Evolutionary conservation across 1,284 basidiomycete species (phyloP).

Genomic region (Gymnopus androsaceus): DNA sequence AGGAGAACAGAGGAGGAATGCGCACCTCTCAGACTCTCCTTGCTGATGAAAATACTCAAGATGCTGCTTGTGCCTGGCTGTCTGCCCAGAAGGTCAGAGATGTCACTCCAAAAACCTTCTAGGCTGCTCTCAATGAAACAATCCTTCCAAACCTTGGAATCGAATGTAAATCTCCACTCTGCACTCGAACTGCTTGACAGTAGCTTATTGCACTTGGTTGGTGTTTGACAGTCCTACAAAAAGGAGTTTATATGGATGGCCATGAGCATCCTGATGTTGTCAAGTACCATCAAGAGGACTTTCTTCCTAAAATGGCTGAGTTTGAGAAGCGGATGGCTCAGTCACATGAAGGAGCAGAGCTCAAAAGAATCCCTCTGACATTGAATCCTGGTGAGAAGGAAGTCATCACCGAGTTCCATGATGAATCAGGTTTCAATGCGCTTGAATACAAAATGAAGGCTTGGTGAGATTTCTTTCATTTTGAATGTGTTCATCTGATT

Average conservation of each 20-base stretch:
- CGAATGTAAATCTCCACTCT: conserved; percentile 21
- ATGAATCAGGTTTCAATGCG: conserved; percentile 34
- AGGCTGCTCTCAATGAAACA: conserved; percentile 25
- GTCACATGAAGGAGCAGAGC: conserved; percentile 22
- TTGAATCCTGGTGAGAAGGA: conserved; percentile 29
- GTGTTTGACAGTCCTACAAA: conserved; percentile 25
- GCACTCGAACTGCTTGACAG: conserved; percentile 26
- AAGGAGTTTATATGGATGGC: conserved; percentile 40
- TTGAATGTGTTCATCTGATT: not conserved
- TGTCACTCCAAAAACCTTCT: conserved; percentile 31
- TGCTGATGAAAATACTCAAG: conserved; percentile 29
- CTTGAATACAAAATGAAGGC: conserved; percentile 25
- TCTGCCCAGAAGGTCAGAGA: conserved; percentile 24
- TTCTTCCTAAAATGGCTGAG: conserved; percentile 31
- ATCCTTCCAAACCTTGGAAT: conserved; percentile 33
- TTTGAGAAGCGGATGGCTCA: conserved; percentile 29
- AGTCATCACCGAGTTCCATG: conserved; percentile 35
- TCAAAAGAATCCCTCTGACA: conserved; percentile 22
- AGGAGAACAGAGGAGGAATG: conserved; percentile 30
- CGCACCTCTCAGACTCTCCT: conserved; percentile 25
- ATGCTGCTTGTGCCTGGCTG: conserved; percentile 24
- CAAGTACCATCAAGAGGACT: conserved; percentile 30
- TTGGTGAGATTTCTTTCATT: conserved; percentile 16
- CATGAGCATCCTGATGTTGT: conserved; percentile 39
- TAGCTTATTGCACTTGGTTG: conserved; percentile 35